Conservation (phyloP, 768 basidiomycete genomes). For the Amanita subjunquillea region DNA sequence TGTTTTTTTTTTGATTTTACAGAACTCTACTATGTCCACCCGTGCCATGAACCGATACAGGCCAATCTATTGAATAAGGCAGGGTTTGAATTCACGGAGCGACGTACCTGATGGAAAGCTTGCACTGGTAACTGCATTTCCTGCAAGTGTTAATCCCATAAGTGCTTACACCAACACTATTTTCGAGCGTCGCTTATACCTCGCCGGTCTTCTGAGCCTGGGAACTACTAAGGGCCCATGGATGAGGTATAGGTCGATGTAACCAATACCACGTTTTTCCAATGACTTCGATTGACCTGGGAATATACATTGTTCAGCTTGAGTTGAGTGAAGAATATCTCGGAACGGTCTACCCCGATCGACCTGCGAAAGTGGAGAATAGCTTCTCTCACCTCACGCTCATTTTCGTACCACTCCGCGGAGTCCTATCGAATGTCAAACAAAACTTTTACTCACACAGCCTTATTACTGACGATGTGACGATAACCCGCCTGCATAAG, state of each 20-base stretch:
- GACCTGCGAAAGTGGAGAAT: conserved; percentile 43
- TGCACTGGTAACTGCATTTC: conserved; percentile 36
- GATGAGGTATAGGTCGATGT: conserved; percentile 61
- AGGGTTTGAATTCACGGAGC: neutral
- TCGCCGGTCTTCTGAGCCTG: conserved; percentile 48
- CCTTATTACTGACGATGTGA: conserved; percentile 32
- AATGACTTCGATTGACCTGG: conserved; percentile 38
- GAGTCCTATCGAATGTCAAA: conserved; percentile 27
- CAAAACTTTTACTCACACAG: conserved; percentile 8
- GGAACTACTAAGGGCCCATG: conserved; percentile 60
- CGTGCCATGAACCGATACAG: conserved; percentile 47
- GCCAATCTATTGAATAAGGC: conserved; percentile 20
- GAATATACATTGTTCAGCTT: conserved; percentile 46
- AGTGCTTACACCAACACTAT: conserved; percentile 55
- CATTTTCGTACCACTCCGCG: conserved; percentile 54
- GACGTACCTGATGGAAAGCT: conserved; percentile 16
- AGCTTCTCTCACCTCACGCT: conserved; percentile 51
- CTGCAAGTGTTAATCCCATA: conserved; percentile 52
- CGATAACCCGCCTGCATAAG: conserved; percentile 47
- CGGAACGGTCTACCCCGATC: conserved; percentile 39
- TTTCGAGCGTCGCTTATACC: conserved; percentile 58
- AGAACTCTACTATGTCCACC: conserved; percentile 49
- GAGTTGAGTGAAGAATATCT: conserved; percentile 65
- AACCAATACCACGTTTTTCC: conserved; percentile 41
- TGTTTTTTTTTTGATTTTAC: conserved; percentile 20